These are phyloP conservation scores for Strobilomyces confusus DNA, from an alignment of 768 basidiomycete species.

Conservation along the genomic window DNA sequence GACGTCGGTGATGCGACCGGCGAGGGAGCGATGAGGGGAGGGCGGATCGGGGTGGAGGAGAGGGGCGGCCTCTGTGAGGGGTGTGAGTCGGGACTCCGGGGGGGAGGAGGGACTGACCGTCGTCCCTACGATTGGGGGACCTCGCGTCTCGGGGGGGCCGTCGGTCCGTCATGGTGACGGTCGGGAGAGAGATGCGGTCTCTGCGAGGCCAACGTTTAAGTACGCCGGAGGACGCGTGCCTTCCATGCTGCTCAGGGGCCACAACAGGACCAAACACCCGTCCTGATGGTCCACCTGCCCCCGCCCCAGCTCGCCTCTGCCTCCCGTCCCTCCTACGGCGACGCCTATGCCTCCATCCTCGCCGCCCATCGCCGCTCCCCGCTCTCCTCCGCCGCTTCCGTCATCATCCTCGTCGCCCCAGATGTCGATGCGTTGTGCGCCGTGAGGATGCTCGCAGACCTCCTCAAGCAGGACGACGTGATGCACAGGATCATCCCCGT, in stretches of 20 bases:
- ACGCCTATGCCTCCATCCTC: constrained; percentile 73
- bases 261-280: constrained; percentile 19
- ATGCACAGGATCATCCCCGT: constrained; percentile 88
- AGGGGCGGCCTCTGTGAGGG: constrained; percentile 55
- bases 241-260: constrained; percentile 19
- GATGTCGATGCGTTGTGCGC: constrained; percentile 93
- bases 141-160: constrained; percentile 48
- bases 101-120: constrained; percentile 36
- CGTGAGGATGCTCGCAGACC: constrained; percentile 80
- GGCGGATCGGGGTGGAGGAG: constrained; percentile 44
- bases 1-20: constrained; percentile 42
- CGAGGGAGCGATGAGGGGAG: constrained; percentile 34
- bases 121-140: constrained; percentile 56
- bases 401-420: constrained; percentile 81
- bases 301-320: constrained; percentile 66
- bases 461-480: constrained; percentile 93
- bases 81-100: constrained; percentile 1
- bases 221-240: constrained; percentile 28
- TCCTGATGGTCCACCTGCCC: constrained; percentile 60
- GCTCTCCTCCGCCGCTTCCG: constrained; percentile 74
- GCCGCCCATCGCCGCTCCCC: constrained; percentile 68
- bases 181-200: constrained; percentile 8
- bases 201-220: constrained; percentile 21
- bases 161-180: constrained; percentile 52
- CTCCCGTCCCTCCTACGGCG: constrained; percentile 58